phyloP scores from a whole-genome alignment of 2,329 filamentous ascomycete genomes.

The Diaporthe longicolla region DNA sequence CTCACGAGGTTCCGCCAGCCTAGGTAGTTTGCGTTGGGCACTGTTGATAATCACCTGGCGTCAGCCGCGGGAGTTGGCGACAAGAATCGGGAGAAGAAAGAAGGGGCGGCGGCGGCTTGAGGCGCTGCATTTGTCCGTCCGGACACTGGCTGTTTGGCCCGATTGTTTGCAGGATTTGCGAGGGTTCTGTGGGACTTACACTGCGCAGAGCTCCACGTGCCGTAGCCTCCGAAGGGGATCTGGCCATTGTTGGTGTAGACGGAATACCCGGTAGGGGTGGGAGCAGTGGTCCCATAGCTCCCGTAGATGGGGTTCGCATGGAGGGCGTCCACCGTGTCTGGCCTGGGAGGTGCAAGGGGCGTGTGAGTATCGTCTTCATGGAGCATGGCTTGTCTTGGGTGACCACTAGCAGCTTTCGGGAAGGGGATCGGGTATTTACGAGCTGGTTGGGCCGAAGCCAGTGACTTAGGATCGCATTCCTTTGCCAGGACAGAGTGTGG shows the following conservation, averaged over 20 bases:
- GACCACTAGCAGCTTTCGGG: background rate
- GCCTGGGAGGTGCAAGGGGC: background rate
- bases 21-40: background rate
- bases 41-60: background rate
- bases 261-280: background rate
- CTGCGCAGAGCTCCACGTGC: conserved; percentile 13
- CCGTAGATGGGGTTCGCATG: background rate
- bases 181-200: background rate
- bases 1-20: background rate
- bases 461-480: background rate
- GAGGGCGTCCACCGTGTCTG: conserved; percentile 1
- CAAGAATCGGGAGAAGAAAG: too few species aligned
- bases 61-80: background rate
- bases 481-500: conserved; percentile 8
- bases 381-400: too few species aligned
- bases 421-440: background rate
- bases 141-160: background rate
- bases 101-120: background rate
- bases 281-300: background rate
- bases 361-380: background rate
- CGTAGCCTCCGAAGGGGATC: background rate
- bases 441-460: background rate
- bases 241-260: conserved; percentile 2
- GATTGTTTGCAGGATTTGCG: background rate
- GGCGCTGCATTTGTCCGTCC: background rate